Conservation (phyloP, 2,329 filamentous ascomycete species). For the Pezizomycotina sp. region DNA sequence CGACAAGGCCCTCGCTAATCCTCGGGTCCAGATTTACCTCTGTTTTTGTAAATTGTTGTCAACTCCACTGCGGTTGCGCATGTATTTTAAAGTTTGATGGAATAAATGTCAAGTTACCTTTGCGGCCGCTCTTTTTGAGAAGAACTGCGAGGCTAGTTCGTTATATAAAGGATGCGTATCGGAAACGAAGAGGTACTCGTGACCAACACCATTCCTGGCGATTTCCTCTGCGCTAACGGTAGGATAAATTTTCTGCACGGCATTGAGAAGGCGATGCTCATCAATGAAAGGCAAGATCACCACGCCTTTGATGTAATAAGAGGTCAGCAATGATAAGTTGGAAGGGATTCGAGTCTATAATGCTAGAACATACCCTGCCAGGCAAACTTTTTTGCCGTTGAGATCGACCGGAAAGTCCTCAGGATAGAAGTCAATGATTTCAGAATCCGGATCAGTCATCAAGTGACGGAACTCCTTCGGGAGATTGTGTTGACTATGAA, state of each 20-base stretch:
- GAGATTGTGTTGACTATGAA: conserved; percentile 66
- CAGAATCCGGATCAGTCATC: conserved; percentile 74
- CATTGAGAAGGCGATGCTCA: conserved; percentile 64
- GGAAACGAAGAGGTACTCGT: conserved; percentile 68
- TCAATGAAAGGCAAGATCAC: conserved; percentile 92
- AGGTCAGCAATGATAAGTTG: background rate
- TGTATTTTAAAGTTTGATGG: background rate
- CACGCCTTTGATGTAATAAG: conserved; percentile 42
- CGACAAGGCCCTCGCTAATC: conserved; percentile 60
- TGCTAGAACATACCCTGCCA: conserved; percentile 67
- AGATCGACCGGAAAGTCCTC: conserved; percentile 84
- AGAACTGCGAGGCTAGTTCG: conserved; percentile 68
- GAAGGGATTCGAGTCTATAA: no score
- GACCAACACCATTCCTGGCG: conserved; percentile 61
- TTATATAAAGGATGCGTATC: conserved; percentile 75
- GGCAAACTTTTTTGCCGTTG: conserved; percentile 94
- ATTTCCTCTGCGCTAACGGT: conserved; percentile 60
- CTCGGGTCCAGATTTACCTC: conserved; percentile 59
- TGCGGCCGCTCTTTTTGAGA: conserved; percentile 66
- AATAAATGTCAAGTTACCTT: conserved; percentile 9
- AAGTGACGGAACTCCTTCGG: conserved; percentile 75
- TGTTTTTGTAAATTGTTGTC: no score
- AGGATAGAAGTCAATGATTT: conserved; percentile 95
- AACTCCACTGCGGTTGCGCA: conserved; percentile 6
- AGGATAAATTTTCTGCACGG: conserved; percentile 70